Percentiles rank a stretch among this genome's conserved stretches.
Evolutionary conservation across 2,329 filamentous ascomycete species (phyloP).

Genomic region (Trichoderma oligosporum): DNA sequence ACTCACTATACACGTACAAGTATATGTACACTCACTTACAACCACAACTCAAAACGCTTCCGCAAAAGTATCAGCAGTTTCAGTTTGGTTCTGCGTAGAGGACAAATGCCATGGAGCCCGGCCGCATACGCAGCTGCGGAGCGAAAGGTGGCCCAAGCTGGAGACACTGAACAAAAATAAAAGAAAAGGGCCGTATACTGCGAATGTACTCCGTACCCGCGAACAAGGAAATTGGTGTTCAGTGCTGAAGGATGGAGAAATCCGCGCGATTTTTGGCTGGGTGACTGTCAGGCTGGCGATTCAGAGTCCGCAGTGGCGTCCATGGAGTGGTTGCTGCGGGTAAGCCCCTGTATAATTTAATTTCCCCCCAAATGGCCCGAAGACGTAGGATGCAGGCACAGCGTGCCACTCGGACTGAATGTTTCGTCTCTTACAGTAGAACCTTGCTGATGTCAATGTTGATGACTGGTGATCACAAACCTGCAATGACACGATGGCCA

Average conservation of each 20-base stretch:
- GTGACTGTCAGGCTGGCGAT: constrained; percentile 5
- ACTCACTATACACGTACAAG: constrained; percentile 14
- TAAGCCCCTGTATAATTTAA: constrained; percentile 12
- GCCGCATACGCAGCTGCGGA: constrained; percentile 14
- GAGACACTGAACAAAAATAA: constrained; percentile 8
- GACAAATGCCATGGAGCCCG: constrained; percentile 7
- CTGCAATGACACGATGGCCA: constrained; percentile 7
- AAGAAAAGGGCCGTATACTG: constrained; percentile 19
- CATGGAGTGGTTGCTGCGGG: constrained; percentile 13
- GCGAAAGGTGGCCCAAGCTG: constrained; percentile 16
- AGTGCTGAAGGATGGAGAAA: neutral
- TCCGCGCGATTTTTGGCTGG: constrained; percentile 17
- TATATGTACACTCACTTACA: constrained; percentile 11
- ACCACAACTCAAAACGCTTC: neutral
- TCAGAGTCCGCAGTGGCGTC: constrained; percentile 10
- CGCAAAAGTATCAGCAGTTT: too few species aligned
- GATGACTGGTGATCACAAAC: constrained; percentile 2
- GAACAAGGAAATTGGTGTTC: neutral
- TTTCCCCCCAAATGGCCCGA: constrained; percentile 18
- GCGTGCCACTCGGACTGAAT: constrained; percentile 3
- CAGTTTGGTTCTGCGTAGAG: constrained; percentile 7
- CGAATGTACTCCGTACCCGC: neutral
- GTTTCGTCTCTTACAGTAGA: too few species aligned
- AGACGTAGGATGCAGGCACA: constrained; percentile 14
- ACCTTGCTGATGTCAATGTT: too few species aligned